Evolutionary conservation across 2,329 filamentous ascomycete genomes (phyloP).

Genomic region (Neonectria neomacrospora): DNA sequence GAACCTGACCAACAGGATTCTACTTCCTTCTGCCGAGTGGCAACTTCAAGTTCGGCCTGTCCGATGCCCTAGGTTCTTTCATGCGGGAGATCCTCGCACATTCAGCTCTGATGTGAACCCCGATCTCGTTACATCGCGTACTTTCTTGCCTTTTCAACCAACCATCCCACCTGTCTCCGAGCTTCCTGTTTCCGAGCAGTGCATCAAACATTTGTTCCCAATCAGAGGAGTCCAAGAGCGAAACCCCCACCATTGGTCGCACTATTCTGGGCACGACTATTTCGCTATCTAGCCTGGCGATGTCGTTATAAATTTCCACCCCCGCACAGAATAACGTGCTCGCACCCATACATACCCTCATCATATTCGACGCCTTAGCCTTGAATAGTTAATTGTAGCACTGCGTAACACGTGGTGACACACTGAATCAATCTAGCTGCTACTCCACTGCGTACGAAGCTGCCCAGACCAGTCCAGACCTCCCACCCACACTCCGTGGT

Average conservation of each 20-base stretch:
- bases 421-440: background rate
- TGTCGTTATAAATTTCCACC: constrained; percentile 14
- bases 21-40: background rate
- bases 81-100: background rate
- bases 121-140: background rate
- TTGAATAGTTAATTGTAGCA: background rate
- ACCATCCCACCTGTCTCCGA: constrained; percentile 15
- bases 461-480: background rate
- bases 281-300: constrained; percentile 14
- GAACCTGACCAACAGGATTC: background rate
- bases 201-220: background rate
- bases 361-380: background rate
- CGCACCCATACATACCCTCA: constrained; percentile 20
- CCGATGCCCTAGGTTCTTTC: background rate
- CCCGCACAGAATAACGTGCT: constrained; percentile 17
- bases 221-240: background rate
- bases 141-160: background rate
- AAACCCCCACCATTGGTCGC: background rate
- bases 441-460: too few relatives aligned
- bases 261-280: background rate
- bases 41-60: background rate
- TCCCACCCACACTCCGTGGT: background rate
- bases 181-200: background rate
- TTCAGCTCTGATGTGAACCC: background rate
- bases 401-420: background rate